These are phyloP conservation scores for Globisporangium megalacanthum DNA, from an alignment of 352 stramenopile species.

Conservation along the genomic window DNA sequence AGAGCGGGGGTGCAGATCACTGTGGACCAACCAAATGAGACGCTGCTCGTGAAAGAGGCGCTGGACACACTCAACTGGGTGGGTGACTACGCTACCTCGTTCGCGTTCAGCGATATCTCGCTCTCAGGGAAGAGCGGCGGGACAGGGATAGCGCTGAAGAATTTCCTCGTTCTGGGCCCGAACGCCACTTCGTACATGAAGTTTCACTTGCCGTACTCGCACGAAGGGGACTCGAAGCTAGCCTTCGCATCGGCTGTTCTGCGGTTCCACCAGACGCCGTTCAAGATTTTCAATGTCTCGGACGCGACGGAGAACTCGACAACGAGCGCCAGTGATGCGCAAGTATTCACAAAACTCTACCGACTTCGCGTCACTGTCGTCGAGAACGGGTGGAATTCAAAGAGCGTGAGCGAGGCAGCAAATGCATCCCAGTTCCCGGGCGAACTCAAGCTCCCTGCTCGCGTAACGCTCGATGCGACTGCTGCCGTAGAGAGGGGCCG, in stretches of 20 bases:
- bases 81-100: slow-evolving; percentile 37
- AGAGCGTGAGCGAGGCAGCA: slow-evolving; percentile 17
- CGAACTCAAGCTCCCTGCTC: slow-evolving; percentile 17
- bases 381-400: slow-evolving; percentile 40
- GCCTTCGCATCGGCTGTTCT: slow-evolving; percentile 29
- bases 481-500: slow-evolving; percentile 43
- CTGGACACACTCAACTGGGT: slow-evolving; percentile 42
- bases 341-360: slow-evolving; percentile 42
- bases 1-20: slow-evolving; percentile 30
- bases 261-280: slow-evolving; percentile 52
- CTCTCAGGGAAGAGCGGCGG: slow-evolving; percentile 8
- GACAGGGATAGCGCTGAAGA: slow-evolving; percentile 17
- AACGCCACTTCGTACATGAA: slow-evolving; percentile 53
- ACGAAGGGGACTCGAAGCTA: slow-evolving; percentile 37
- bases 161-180: slow-evolving; percentile 42
- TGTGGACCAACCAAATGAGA: slow-evolving; percentile 30
- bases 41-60: slow-evolving; percentile 34
- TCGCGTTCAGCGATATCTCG: slow-evolving; percentile 59
- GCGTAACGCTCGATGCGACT: slow-evolving; percentile 26
- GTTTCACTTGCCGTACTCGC: slow-evolving; percentile 52
- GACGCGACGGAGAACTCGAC: slow-evolving; percentile 11
- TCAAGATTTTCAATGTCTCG: slow-evolving; percentile 58
- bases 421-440: slow-evolving; percentile 6
- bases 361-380: slow-evolving; percentile 38
- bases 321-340: slow-evolving; percentile 7